Evolutionary conservation across 768 basidiomycete genomes (phyloP).

Genomic region (Naganishia vaughanmartiniae): DNA sequence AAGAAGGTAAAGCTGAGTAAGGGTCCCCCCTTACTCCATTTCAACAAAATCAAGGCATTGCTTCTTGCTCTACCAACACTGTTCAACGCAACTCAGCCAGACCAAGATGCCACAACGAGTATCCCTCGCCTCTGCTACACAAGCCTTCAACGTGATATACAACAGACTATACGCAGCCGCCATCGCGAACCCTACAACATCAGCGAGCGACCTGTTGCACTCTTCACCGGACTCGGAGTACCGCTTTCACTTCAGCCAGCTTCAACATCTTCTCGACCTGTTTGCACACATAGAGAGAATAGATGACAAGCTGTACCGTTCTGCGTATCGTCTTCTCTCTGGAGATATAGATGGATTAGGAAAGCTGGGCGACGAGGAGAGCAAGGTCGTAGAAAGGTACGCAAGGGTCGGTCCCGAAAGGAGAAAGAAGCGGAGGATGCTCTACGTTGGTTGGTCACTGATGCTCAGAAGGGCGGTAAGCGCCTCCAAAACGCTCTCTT

Average conservation of each 20-base stretch:
- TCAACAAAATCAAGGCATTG: background rate
- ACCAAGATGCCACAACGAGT: background rate
- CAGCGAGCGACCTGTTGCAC: background rate
- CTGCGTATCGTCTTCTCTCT: too few relatives aligned
- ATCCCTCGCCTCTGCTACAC: background rate
- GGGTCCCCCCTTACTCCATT: background rate
- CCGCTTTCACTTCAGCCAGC: background rate
- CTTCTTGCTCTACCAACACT: background rate
- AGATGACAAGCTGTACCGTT: conserved; percentile 5
- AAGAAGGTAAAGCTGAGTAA: too few relatives aligned
- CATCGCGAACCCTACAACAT: too few relatives aligned
- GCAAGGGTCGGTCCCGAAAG: background rate
- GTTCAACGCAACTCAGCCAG: background rate
- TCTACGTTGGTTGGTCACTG: conserved; percentile 11
- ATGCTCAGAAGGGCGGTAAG: background rate
- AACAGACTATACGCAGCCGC: background rate
- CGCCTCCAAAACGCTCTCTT: background rate
- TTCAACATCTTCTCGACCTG: background rate
- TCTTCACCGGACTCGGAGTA: too few relatives aligned
- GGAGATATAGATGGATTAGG: too few relatives aligned
- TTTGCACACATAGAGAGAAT: conserved; percentile 1
- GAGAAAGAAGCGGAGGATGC: conserved; percentile 1
- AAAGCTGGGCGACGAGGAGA: background rate
- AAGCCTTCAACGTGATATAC: background rate
- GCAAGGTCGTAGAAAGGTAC: background rate